Conservation (phyloP, 257 asterid genomes). For the Scutellaria baicalensis region DNA sequence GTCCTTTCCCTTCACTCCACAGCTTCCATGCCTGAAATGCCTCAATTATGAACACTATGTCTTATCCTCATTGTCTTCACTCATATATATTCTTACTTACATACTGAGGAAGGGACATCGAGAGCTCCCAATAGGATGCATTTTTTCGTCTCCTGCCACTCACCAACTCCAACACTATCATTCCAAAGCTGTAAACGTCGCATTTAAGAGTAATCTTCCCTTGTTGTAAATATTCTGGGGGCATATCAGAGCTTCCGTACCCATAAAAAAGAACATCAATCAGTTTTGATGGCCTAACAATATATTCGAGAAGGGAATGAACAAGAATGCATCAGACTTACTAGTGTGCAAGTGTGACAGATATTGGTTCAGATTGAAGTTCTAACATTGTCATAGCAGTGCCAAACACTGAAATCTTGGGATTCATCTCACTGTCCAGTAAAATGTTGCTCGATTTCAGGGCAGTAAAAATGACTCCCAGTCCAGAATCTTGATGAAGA, state of each 20-base stretch:
- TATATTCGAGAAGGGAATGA: background rate
- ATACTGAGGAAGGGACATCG: background rate
- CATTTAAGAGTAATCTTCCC: background rate
- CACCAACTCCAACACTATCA: conserved; percentile 11
- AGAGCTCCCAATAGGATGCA: background rate
- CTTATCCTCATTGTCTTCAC: background rate
- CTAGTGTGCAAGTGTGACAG: no score
- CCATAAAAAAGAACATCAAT: background rate
- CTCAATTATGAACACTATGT: background rate
- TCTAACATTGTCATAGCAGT: background rate
- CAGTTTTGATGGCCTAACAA: background rate
- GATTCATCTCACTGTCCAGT: conserved; percentile 16
- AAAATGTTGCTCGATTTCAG: conserved; percentile 12
- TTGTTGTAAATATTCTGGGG: conserved; percentile 8
- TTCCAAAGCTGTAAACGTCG: conserved; percentile 17
- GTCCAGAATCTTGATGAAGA: conserved; percentile 18
- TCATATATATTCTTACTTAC: background rate
- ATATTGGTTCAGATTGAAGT: background rate
- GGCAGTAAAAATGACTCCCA: conserved; percentile 5
- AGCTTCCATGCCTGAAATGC: conserved; percentile 12
- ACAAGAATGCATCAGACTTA: no score
- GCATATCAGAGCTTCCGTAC: conserved; percentile 1
- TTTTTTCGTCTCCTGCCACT: background rate
- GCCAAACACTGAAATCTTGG: conserved; percentile 15
- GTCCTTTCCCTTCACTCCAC: conserved; percentile 14